phyloP scores from a whole-genome alignment of 2,329 filamentous ascomycete genomes.

The Cadophora malorum region DNA sequence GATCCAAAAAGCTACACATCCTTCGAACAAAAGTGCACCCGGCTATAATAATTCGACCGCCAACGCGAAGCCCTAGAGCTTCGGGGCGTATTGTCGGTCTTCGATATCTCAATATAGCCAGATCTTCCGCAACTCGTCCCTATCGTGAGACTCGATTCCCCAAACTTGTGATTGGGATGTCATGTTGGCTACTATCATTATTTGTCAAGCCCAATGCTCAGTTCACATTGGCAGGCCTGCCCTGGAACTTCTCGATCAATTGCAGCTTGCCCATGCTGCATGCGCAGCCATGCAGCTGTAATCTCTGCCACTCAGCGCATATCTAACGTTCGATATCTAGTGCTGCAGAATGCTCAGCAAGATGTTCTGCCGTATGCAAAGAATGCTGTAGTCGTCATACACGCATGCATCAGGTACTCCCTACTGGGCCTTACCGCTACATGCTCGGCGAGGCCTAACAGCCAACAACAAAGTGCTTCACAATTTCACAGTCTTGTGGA shows the following conservation, averaged over 20 bases:
- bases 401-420: background rate
- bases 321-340: background rate
- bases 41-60: background rate
- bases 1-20: background rate
- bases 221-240: background rate
- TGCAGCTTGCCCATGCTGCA: background rate
- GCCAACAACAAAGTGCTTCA: background rate
- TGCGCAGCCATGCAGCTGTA: background rate
- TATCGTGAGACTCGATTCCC: background rate
- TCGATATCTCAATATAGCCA: background rate
- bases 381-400: constrained; percentile 17
- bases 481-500: background rate
- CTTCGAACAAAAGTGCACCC: constrained; percentile 3
- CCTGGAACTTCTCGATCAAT: background rate
- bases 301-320: constrained; percentile 7
- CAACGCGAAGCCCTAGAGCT: background rate
- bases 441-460: background rate
- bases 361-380: constrained; percentile 7
- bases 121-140: background rate
- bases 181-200: background rate
- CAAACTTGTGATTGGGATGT: background rate
- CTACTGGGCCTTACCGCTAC: constrained; percentile 15
- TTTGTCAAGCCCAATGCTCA: background rate
- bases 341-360: background rate
- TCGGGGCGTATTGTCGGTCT: constrained; percentile 5